Base-by-base conservation (phyloP, 192 early-diverging fungal genomes). In the Podila horticola region DNA sequence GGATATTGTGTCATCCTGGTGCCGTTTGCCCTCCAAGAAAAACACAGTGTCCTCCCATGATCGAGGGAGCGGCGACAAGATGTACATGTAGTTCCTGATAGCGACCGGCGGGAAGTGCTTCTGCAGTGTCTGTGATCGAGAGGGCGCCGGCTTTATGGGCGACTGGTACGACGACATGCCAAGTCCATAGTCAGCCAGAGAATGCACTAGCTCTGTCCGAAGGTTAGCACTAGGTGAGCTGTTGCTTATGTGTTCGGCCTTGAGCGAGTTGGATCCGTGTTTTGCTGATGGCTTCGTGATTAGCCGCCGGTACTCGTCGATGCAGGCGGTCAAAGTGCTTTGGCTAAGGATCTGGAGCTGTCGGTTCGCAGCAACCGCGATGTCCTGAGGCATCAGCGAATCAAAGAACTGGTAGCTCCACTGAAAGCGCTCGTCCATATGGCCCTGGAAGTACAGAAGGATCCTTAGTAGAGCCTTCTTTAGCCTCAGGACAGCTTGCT, bases 71-170 rank as follows among this genome's bases (percentile, higher is more conserved):
- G 77, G 71, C 9, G 77, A 73, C 2, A 81, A 24, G 1, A 81
- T 51, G 57, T 81, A 81, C 51, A 81, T 72, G 55, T 81, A 81
- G 49, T 65, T 81, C 17, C 62, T 63, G 38, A 81, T 81, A 15
- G 24, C 31, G 29, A 81, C 67, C 0, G 77, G 77, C 6, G 69
- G 70, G 48, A 81, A 81, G 48, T 81, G 77, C 26, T 72, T 81
- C 13, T 81, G 77, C 4, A 81, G 26, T 50, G 70, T 72, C 36
- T 79, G 68, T 31, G 75, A 71, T 24, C 75, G 55, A 33, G 55
- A 24, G 17, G 69, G 48, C 1, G 64, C 20, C 0, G 75, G 48
- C 50, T 79, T 79, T 51, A 79, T 71, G 10, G 75, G 75, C 5
- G 75, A 79, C 22, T 79, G 77, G 38, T 81, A 81, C 3, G 77